Conservation (phyloP, 352 stramenopile species). For the Pelagophyceae sp. region DNA sequence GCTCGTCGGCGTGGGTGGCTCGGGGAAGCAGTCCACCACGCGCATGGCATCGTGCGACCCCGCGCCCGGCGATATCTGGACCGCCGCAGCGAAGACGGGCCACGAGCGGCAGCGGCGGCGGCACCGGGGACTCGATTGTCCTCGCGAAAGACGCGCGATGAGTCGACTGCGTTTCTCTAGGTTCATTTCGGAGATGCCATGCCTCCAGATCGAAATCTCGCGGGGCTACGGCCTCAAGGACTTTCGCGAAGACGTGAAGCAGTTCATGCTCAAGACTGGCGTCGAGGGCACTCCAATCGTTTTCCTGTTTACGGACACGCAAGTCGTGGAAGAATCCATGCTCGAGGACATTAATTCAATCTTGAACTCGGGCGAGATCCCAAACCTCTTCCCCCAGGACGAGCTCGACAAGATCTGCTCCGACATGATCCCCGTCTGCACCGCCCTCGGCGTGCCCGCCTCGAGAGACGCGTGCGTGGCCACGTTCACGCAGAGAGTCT, state of each 20-base stretch:
- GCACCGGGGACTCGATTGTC: no score
- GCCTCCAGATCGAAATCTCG: conserved; percentile 80
- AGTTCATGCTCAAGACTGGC: conserved; percentile 80
- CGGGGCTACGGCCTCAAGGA: conserved; percentile 71
- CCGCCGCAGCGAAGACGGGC: no score
- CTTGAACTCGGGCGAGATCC: conserved; percentile 89
- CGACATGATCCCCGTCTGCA: conserved; percentile 79
- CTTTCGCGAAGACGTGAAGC: conserved; percentile 85
- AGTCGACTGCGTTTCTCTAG: no score
- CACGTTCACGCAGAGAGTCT: conserved; percentile 75
- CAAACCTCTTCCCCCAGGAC: conserved; percentile 79
- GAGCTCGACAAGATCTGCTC: conserved; percentile 82
- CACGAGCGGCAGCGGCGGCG: no score
- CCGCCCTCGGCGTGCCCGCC: conserved; percentile 68
- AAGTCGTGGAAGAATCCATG: conserved; percentile 86
- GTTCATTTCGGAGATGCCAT: conserved; percentile 82
- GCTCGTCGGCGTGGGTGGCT: conserved; percentile 85
- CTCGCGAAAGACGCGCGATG: no score
- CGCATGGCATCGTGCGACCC: conserved; percentile 67
- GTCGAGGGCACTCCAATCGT: conserved; percentile 56
- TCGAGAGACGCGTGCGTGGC: conserved; percentile 77
- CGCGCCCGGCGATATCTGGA: no score
- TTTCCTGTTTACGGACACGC: conserved; percentile 87
- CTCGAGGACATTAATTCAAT: conserved; percentile 92
- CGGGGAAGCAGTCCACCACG: conserved; percentile 81